phyloP scores from a whole-genome alignment of 805 yeast genomes.

The Spathaspora sp. region DNA sequence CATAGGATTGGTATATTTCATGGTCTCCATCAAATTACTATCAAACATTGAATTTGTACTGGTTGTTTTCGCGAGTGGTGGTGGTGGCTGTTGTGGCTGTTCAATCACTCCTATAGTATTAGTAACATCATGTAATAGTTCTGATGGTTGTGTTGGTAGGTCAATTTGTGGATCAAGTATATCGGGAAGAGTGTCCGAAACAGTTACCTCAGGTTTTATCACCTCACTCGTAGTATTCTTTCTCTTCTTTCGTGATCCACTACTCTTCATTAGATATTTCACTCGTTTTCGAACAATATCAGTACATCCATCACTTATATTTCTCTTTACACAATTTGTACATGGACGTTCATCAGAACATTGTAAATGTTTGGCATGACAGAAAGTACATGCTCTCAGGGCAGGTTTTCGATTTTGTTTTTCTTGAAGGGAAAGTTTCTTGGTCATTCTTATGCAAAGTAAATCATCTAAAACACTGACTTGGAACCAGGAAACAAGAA shows the following conservation, averaged over 20 bases:
- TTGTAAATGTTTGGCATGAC: slow-evolving; percentile 71
- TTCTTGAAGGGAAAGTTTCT: slow-evolving; percentile 50
- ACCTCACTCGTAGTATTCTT: background rate
- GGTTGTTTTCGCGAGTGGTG: background rate
- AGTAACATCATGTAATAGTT: background rate
- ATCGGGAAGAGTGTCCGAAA: background rate
- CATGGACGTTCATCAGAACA: slow-evolving; percentile 72
- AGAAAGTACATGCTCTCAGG: slow-evolving; percentile 65
- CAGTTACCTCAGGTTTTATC: no score
- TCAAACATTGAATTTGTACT: background rate
- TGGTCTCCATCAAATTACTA: background rate
- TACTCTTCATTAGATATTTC: slow-evolving; percentile 24
- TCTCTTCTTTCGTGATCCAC: background rate
- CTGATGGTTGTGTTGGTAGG: background rate
- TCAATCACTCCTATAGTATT: background rate
- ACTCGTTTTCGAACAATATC: slow-evolving; percentile 57
- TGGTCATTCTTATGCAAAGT: slow-evolving; percentile 47
- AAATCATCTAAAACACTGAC: background rate
- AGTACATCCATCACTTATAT: slow-evolving; percentile 49
- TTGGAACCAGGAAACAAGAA: background rate
- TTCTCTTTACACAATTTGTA: slow-evolving; percentile 63
- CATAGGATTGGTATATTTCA: slow-evolving; percentile 13
- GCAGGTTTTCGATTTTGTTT: slow-evolving; percentile 59
- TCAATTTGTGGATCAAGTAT: background rate
- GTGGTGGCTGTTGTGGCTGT: background rate